These are phyloP conservation scores for Yamadazyma atlantica DNA, from an alignment of 1,139 yeast genomes.

Conservation along the genomic window DNA sequence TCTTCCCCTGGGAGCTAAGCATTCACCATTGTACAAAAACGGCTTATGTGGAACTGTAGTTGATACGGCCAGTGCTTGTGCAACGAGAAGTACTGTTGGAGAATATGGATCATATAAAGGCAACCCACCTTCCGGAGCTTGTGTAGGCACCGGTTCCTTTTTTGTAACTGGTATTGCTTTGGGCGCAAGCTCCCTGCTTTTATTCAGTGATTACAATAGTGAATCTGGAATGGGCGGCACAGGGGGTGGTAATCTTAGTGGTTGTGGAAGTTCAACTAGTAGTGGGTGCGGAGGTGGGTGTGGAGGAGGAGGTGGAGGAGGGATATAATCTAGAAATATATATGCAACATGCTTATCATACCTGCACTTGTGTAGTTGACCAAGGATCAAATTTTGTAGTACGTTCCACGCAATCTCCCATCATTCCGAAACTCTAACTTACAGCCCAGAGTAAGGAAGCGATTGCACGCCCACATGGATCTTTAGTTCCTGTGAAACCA, in stretches of 20 bases:
- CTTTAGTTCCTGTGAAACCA: no score
- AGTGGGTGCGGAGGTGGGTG: conserved; percentile 6
- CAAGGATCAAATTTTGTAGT: no score
- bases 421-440: no score
- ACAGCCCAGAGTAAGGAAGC: no score
- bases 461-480: no score
- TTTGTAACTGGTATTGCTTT: neutral
- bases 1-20: conserved; percentile 1
- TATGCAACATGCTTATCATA: no score
- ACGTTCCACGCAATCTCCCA: no score
- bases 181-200: neutral
- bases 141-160: neutral
- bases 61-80: conserved; percentile 10
- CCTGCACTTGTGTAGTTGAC: no score
- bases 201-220: neutral
- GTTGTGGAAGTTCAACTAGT: conserved; percentile 6
- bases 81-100: conserved; percentile 1
- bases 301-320: conserved; percentile 4
- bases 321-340: no score
- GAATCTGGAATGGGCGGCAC: neutral
- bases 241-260: conserved; percentile 3
- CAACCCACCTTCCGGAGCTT: neutral
- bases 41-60: conserved; percentile 9
- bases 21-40: conserved; percentile 7
- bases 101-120: neutral